phyloP scores from a whole-genome alignment of 1,284 basidiomycete species.

The Exobasidium cylindrosporum region DNA sequence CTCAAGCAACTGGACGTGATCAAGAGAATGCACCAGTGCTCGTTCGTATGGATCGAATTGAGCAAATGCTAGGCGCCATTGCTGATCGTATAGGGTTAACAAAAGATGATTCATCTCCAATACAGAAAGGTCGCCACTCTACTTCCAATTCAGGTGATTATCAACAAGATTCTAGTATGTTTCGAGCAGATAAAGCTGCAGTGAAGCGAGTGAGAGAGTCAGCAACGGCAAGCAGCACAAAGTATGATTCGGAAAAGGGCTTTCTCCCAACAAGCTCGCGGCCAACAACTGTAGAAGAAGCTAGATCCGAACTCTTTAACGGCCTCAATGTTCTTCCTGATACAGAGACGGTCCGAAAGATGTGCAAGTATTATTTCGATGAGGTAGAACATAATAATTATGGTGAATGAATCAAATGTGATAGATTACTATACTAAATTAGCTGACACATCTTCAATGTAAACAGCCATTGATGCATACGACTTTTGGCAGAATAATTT shows the following conservation, averaged over 20 bases:
- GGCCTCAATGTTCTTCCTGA: slow-evolving; percentile 27
- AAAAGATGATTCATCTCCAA: slow-evolving; percentile 7
- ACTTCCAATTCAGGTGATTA: background rate
- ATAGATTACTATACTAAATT: too few relatives aligned
- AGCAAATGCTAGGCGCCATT: slow-evolving; percentile 38
- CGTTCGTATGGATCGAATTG: slow-evolving; percentile 27
- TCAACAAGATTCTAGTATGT: background rate
- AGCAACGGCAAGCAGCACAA: too few relatives aligned
- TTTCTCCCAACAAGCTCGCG: background rate
- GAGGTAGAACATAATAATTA: slow-evolving; percentile 35
- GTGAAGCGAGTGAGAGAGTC: too few relatives aligned
- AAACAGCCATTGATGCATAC: slow-evolving; percentile 24
- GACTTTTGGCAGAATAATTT: slow-evolving; percentile 21
- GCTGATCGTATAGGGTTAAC: slow-evolving; percentile 23
- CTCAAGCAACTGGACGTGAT: slow-evolving; percentile 37
- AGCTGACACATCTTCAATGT: too few relatives aligned
- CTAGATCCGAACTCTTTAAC: slow-evolving; percentile 19
- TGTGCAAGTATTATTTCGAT: slow-evolving; percentile 28
- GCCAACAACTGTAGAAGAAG: slow-evolving; percentile 1
- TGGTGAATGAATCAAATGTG: too few relatives aligned
- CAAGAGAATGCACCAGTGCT: slow-evolving; percentile 21
- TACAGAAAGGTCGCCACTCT: background rate
- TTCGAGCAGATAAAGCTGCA: too few relatives aligned
- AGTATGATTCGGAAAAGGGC: background rate
- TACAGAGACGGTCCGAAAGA: slow-evolving; percentile 19